Percentiles rank a stretch among this genome's conserved stretches.
phyloP scores from a whole-genome alignment of 2,329 filamentous ascomycete genomes.

The Achaetomium macrosporum region DNA sequence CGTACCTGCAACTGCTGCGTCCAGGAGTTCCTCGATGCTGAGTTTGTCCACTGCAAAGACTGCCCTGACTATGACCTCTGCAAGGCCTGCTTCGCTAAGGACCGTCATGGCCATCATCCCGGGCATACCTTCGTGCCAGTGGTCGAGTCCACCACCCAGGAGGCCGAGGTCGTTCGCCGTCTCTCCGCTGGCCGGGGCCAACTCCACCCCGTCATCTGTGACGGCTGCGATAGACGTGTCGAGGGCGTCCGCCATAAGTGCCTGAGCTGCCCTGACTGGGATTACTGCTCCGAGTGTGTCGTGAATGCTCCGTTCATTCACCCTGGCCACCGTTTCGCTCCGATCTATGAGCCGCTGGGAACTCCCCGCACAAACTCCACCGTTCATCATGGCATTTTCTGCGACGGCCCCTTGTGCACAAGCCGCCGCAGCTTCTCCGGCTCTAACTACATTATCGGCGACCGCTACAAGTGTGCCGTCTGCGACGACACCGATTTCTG shows the following conservation, averaged over 20 bases:
- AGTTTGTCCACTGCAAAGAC: slow-evolving; percentile 77
- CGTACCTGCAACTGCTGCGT: slow-evolving; percentile 67
- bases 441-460: slow-evolving; percentile 70
- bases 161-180: slow-evolving; percentile 56
- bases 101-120: slow-evolving; percentile 86
- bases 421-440: slow-evolving; percentile 35
- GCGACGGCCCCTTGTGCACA: slow-evolving; percentile 83
- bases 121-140: slow-evolving; percentile 72
- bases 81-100: slow-evolving; percentile 67
- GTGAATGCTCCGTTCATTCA: slow-evolving; percentile 63
- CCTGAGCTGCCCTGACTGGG: slow-evolving; percentile 93
- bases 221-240: slow-evolving; percentile 87
- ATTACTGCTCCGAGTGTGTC: slow-evolving; percentile 79
- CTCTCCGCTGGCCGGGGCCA: slow-evolving; percentile 75
- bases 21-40: slow-evolving; percentile 64
- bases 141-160: slow-evolving; percentile 56
- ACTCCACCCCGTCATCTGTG: slow-evolving; percentile 83
- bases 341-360: slow-evolving; percentile 69
- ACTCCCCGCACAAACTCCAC: slow-evolving; percentile 33
- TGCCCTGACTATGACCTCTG: slow-evolving; percentile 95
- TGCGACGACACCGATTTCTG: slow-evolving; percentile 96
- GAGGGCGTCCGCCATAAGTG: slow-evolving; percentile 92
- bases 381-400: slow-evolving; percentile 81
- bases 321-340: slow-evolving; percentile 79
- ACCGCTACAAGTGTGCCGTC: slow-evolving; percentile 94